Base-by-base conservation (phyloP, 1,139 yeast genomes). In the Pichia sp. region DNA sequence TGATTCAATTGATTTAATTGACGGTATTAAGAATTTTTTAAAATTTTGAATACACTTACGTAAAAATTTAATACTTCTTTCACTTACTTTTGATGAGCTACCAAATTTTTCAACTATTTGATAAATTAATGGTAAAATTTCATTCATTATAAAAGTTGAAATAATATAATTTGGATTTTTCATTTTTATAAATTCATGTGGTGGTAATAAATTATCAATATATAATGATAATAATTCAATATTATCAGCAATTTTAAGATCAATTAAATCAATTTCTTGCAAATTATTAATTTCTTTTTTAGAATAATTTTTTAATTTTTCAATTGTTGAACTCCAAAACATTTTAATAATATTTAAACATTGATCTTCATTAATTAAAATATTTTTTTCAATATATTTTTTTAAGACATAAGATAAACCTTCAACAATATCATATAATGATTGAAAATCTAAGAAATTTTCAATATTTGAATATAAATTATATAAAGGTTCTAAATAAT, bases 351-450 rank as follows among this genome's bases (percentile, higher is more conserved):
- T 67, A 22, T 64, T 62, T 31, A 69, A 66, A 26, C 79, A 64
- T 39, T 65, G 68, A 2, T 66, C 71, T 33, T 29, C 41, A 20
- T 55, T 53, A 32, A 56, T 59, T 4, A 47, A 5, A 9, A 47
- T 39, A 12, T 76, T 70, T 49, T 43, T 40, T 11, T 47, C 41
- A 29, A 45, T 43, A 27, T 77, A 82, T 42, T 82, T 79, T 37
- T 73, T 71, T 42, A 92, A 73, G 37, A 92, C 87, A 56, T 87
- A 87, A 9, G 95, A 92, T 53, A 94, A 73, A 30, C 98, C 99
- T 60, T 89, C 95, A 12, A 90, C 82, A 41, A 90, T 75, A 59
- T 89, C 96, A 57, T 79, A 80, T 42, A 82, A 70, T 1, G 96
- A 82, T 43, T 79, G 80, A 30, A 76, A 63, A 56, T 87, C 96